These are phyloP conservation scores for Dimocarpus longan DNA, from an alignment of 345 rosid genomes.

Conservation along the genomic window DNA sequence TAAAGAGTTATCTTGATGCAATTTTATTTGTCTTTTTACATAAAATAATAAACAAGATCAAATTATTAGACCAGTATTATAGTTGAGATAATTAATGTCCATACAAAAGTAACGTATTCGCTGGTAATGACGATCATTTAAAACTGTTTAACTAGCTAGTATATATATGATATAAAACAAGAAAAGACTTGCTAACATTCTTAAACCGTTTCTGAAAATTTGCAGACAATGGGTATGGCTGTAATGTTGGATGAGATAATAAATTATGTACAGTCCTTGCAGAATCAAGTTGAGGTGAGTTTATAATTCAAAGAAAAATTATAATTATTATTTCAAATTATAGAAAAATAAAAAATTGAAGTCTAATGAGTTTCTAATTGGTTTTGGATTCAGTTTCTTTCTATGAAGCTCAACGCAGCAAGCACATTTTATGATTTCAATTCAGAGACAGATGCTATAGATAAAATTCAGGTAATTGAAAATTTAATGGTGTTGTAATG, in stretches of 20 bases:
- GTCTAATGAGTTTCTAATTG: constrained; percentile 7
- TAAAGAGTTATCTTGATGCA: not conserved
- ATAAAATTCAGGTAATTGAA: constrained; percentile 48
- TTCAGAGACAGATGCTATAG: constrained; percentile 64
- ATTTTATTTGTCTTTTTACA: not conserved
- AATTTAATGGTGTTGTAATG: too few species aligned
- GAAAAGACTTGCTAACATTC: not conserved
- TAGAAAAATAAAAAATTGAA: not conserved
- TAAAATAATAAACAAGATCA: not conserved
- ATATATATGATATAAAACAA: not conserved
- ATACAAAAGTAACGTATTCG: too few species aligned
- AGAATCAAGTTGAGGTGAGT: constrained; percentile 83
- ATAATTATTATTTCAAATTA: not conserved
- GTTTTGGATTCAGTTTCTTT: constrained; percentile 63
- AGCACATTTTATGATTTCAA: constrained; percentile 74
- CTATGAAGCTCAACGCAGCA: constrained; percentile 85
- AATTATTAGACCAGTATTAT: not conserved
- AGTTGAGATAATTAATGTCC: too few species aligned
- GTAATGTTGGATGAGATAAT: constrained; percentile 85
- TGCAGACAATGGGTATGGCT: constrained; percentile 90
- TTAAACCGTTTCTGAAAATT: not conserved
- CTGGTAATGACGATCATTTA: too few species aligned
- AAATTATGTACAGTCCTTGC: constrained; percentile 76
- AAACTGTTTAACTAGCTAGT: too few species aligned
- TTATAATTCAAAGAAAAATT: not conserved